phyloP scores from a whole-genome alignment of 345 rosid genomes.

The Gossypium anomalum region DNA sequence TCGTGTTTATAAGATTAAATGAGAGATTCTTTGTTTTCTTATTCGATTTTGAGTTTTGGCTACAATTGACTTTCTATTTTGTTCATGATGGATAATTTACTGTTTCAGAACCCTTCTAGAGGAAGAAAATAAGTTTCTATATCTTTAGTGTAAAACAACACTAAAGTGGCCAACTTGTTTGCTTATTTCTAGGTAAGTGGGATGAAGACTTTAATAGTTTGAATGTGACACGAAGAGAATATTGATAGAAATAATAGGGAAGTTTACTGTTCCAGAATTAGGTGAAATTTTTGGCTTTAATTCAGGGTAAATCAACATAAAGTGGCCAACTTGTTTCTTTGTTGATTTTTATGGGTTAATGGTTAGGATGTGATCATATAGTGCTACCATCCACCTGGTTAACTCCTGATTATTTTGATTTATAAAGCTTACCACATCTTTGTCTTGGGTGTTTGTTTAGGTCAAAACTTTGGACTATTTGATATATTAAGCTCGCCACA shows the following conservation, averaged over 20 bases:
- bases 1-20: background rate
- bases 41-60: background rate
- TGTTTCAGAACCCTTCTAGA: constrained; percentile 19
- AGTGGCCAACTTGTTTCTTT: constrained; percentile 21
- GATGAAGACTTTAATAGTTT: too few relatives aligned
- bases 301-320: constrained; percentile 6
- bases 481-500: background rate
- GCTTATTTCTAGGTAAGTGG: background rate
- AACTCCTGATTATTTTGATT: constrained; percentile 13
- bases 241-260: too few relatives aligned
- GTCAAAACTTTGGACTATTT: constrained; percentile 15
- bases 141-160: constrained; percentile 7
- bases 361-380: constrained; percentile 7
- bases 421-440: background rate
- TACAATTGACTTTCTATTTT: too few relatives aligned
- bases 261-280: too few relatives aligned
- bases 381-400: constrained; percentile 13
- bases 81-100: background rate
- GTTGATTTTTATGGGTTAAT: constrained; percentile 25
- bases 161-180: constrained; percentile 16
- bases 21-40: background rate
- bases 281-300: too few relatives aligned
- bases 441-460: constrained; percentile 9
- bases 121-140: constrained; percentile 13
- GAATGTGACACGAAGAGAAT: too few relatives aligned